phyloP scores from a whole-genome alignment of 176 grass and related monocot genomes.

The Zea luxurians region DNA sequence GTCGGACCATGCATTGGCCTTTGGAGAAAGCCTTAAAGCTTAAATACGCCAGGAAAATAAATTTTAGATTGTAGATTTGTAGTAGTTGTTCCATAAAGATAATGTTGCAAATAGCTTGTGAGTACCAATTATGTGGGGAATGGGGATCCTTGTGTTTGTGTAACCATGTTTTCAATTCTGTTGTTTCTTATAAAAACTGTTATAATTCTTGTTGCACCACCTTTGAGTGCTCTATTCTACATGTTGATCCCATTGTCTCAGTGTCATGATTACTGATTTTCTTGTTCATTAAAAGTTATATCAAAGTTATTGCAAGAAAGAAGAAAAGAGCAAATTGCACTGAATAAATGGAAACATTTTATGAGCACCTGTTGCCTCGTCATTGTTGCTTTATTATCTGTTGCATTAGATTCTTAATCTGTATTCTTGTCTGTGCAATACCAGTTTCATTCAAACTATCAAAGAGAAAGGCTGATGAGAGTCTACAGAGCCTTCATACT shows the following conservation, averaged over 20 bases:
- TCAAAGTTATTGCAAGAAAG: neutral
- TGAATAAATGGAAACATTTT: neutral
- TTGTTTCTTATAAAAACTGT: neutral
- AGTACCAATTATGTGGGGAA: neutral
- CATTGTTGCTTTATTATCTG: neutral
- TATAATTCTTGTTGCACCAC: neutral
- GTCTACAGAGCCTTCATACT: slow-evolving; percentile 72
- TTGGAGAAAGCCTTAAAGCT: neutral
- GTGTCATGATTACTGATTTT: neutral
- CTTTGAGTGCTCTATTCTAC: neutral
- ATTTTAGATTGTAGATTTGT: neutral
- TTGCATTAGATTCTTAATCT: slow-evolving; percentile 2
- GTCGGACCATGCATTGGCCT: neutral
- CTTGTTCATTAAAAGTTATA: neutral
- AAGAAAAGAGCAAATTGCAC: neutral
- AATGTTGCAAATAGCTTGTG: neutral
- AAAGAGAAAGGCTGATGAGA: slow-evolving; percentile 87
- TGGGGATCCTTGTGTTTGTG: neutral
- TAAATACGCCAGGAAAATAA: neutral
- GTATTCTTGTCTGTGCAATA: slow-evolving; percentile 34
- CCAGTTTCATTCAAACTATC: slow-evolving; percentile 89
- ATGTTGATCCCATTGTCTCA: neutral
- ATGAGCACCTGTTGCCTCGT: neutral
- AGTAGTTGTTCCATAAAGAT: neutral
- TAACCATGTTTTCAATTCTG: neutral